Evolutionary conservation across 2,329 filamentous ascomycete species (phyloP).

Genomic region (Fusarium succisae): DNA sequence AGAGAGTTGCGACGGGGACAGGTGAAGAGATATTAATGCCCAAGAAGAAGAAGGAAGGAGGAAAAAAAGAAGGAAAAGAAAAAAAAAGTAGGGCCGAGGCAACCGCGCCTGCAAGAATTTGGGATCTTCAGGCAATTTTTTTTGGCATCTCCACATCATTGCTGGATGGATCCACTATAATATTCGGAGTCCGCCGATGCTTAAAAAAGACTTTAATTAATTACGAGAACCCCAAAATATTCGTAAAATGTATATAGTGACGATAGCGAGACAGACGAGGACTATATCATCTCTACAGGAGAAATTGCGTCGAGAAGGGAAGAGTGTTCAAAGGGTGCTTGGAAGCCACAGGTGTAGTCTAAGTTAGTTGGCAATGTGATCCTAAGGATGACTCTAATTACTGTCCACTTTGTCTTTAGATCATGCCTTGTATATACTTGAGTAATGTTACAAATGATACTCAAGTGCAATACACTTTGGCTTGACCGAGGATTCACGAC

Average conservation of each 20-base stretch:
- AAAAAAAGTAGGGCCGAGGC: conserved; percentile 27
- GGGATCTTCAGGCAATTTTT: conserved; percentile 40
- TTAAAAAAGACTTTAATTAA: neutral
- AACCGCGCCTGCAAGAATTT: conserved; percentile 18
- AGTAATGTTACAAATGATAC: rapidly evolving
- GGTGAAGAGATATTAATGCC: conserved; percentile 17
- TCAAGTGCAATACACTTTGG: neutral
- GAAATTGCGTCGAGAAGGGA: neutral
- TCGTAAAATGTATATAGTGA: neutral
- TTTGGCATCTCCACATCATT: conserved; percentile 27
- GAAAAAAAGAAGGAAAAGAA: conserved; percentile 18
- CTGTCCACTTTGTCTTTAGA: neutral
- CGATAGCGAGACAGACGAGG: neutral
- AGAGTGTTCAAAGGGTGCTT: neutral
- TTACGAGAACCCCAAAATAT: neutral
- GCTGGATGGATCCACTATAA: conserved; percentile 19
- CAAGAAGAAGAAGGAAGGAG: conserved; percentile 15
- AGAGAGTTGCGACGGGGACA: conserved; percentile 21
- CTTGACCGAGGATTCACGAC: too few species aligned
- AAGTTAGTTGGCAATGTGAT: neutral
- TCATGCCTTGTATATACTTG: neutral
- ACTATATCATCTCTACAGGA: too few species aligned
- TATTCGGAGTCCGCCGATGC: conserved; percentile 38
- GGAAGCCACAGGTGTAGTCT: neutral
- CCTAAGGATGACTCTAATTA: neutral